A percentile compares a stretch with the other conserved stretches of the same genome.
These are phyloP conservation scores for Hansfordia pulvinata DNA, from an alignment of 2,329 filamentous ascomycete genomes.

Conservation along the genomic window DNA sequence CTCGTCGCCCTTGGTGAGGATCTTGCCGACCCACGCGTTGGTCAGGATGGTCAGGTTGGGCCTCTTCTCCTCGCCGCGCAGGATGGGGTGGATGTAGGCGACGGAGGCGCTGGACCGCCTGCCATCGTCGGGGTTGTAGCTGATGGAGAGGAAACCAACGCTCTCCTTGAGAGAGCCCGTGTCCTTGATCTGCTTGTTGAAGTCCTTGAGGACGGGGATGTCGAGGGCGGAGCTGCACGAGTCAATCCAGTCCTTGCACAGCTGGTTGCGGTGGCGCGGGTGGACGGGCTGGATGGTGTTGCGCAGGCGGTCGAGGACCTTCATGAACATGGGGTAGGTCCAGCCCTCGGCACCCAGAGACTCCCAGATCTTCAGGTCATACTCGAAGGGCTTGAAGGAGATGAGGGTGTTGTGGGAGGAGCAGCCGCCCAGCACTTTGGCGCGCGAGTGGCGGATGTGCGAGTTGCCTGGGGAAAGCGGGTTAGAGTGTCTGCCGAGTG, in stretches of 20 bases:
- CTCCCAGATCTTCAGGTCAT: slow-evolving; percentile 78
- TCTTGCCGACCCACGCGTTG: slow-evolving; percentile 73
- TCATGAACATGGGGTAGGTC: slow-evolving; percentile 75
- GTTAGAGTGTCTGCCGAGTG: no score
- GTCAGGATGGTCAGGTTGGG: slow-evolving; percentile 79
- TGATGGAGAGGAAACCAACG: slow-evolving; percentile 82
- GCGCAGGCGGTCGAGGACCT: slow-evolving; percentile 68
- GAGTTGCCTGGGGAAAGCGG: slow-evolving; percentile 53
- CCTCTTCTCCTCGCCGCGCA: slow-evolving; percentile 68
- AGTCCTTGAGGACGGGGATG: slow-evolving; percentile 73
- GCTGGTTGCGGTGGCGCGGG: slow-evolving; percentile 72
- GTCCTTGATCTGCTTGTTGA: slow-evolving; percentile 70
- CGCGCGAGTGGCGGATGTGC: slow-evolving; percentile 80
- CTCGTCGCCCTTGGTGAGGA: slow-evolving; percentile 56
- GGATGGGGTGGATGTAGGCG: slow-evolving; percentile 85
- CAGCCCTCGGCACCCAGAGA: slow-evolving; percentile 70
- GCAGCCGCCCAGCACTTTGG: slow-evolving; percentile 85
- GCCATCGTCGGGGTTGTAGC: slow-evolving; percentile 83
- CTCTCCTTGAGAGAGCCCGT: slow-evolving; percentile 61
- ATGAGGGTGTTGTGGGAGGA: slow-evolving; percentile 91
- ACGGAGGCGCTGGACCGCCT: slow-evolving; percentile 76
- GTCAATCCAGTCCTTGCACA: slow-evolving; percentile 82
- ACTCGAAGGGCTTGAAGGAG: slow-evolving; percentile 81
- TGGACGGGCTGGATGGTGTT: slow-evolving; percentile 89
- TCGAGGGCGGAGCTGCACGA: slow-evolving; percentile 66